Conservation (phyloP, 1,284 basidiomycete species). For the Ganoderma resinaceum region DNA sequence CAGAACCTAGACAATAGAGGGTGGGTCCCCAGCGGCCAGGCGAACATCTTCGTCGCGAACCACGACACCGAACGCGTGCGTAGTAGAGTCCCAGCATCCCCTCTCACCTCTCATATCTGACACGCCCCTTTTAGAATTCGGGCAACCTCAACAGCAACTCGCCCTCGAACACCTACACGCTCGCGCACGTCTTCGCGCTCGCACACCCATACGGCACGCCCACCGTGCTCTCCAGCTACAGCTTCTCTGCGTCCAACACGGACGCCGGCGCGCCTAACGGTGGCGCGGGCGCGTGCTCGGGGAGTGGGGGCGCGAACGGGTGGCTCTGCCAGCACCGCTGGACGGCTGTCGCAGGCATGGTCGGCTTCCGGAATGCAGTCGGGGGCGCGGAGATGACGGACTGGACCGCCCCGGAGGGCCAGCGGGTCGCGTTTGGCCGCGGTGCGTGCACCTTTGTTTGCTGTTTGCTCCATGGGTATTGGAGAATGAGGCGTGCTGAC, state of each 20-base stretch:
- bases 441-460: slow-evolving; percentile 44
- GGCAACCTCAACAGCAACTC: slow-evolving; percentile 63
- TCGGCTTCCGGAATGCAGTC: slow-evolving; percentile 68
- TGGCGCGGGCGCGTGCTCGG: slow-evolving; percentile 57
- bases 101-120: background rate
- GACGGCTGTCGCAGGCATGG: slow-evolving; percentile 64
- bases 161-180: slow-evolving; percentile 66
- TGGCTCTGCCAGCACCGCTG: slow-evolving; percentile 73
- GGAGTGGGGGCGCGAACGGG: slow-evolving; percentile 56
- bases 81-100: background rate
- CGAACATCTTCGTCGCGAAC: slow-evolving; percentile 74
- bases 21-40: slow-evolving; percentile 60
- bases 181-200: slow-evolving; percentile 68
- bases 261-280: slow-evolving; percentile 63
- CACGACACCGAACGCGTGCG: slow-evolving; percentile 74
- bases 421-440: slow-evolving; percentile 69
- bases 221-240: slow-evolving; percentile 67
- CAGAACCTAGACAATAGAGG: slow-evolving; percentile 61
- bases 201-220: slow-evolving; percentile 73
- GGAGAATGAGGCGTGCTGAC: background rate
- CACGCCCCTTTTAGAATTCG: slow-evolving; percentile 47
- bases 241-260: slow-evolving; percentile 45
- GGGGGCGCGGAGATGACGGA: slow-evolving; percentile 54
- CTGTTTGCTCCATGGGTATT: no score
- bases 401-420: slow-evolving; percentile 61